Base-by-base conservation (phyloP, 2,329 filamentous ascomycete species). In the Samsoniella hepiali region DNA sequence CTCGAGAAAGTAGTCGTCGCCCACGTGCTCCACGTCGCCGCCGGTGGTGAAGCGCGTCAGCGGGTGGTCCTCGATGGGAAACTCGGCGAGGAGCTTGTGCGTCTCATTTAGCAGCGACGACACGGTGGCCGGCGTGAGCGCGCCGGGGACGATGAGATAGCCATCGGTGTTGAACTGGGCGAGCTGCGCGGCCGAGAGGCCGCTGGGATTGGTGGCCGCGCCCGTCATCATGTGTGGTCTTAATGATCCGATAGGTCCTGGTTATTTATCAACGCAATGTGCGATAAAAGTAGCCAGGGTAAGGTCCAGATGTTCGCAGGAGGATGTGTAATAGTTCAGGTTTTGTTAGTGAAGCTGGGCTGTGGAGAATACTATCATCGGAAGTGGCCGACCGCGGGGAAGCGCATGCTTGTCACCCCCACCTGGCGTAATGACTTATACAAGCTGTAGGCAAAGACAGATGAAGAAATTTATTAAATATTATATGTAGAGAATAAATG, bases 41-140 rank as follows among this genome's bases (percentile, higher is more conserved):
- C 93, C 93, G 0, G 94, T 97, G 36, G 90, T 91, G 84, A 99
- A 99, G 73, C 89, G 89, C 9, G 95, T 98, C 83, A 98, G 89
- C 1, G 95, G 94, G 76, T 98, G 95, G 64, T 90, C 85, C 42
- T 85, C 81, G n/a, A 98, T 83, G 44, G 88, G 83, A 77, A 99
- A 93, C 66, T 84, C 81, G 61, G 86, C 79, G 56, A 98, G 89
- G 66, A 97, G 84, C 40, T 79, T 78, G 72, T 89, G 82, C 6
- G 93, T 95, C 76, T 96, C 91, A 65, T 78, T 75, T 22, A 97
- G 84, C 3, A 97, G 86, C 31, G 84, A 78, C 15, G 82, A 74
- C 56, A 94, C 86, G 22, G 89, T 91, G 1, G 82, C 74, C 0
- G 82, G 81, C 10, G 82, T 82, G 47, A 98, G 85, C 63, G 91